Conservation (phyloP, 441 rosid genomes). For the Erysimum cheiri region DNA sequence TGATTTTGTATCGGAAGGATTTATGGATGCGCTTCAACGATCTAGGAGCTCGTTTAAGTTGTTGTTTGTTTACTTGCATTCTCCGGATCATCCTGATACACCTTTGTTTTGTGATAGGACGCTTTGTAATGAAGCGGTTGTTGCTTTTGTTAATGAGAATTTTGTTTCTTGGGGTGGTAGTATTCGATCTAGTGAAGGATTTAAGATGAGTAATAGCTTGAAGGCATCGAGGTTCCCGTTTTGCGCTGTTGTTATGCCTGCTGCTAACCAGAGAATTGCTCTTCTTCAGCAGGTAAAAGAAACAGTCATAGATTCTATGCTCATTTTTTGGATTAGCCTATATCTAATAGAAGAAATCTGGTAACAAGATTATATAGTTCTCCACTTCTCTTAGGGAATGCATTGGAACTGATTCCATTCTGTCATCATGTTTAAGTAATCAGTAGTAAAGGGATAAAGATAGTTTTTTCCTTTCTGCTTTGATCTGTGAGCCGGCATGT, state of each 20-base stretch:
- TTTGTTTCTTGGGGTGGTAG: constrained; percentile 96
- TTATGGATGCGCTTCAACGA: constrained; percentile 90
- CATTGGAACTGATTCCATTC: constrained; percentile 1
- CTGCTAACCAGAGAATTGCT: constrained; percentile 90
- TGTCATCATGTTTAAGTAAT: constrained; percentile 17
- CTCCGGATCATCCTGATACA: constrained; percentile 94
- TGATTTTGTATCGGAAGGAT: constrained; percentile 80
- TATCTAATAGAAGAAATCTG: neutral
- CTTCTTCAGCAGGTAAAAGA: constrained; percentile 83
- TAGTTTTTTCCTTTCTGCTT: constrained; percentile 7
- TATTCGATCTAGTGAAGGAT: constrained; percentile 93
- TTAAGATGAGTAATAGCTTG: constrained; percentile 98
- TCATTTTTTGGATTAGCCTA: neutral
- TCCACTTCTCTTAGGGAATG: neutral
- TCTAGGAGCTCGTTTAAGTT: constrained; percentile 78
- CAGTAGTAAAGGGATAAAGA: neutral
- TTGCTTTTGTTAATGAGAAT: constrained; percentile 84
- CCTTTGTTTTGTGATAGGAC: constrained; percentile 75
- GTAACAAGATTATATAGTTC: neutral
- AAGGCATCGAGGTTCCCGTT: constrained; percentile 94
- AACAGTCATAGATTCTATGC: neutral
- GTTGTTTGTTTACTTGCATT: constrained; percentile 91
- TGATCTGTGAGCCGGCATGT: neutral
- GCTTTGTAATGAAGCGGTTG: constrained; percentile 65
- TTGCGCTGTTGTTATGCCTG: constrained; percentile 96